Evolutionary conservation across 2,329 filamentous ascomycete species (phyloP), one percentile per base, ranked within the genome.

Genomic region (Xylariaceae sp.): DNA sequence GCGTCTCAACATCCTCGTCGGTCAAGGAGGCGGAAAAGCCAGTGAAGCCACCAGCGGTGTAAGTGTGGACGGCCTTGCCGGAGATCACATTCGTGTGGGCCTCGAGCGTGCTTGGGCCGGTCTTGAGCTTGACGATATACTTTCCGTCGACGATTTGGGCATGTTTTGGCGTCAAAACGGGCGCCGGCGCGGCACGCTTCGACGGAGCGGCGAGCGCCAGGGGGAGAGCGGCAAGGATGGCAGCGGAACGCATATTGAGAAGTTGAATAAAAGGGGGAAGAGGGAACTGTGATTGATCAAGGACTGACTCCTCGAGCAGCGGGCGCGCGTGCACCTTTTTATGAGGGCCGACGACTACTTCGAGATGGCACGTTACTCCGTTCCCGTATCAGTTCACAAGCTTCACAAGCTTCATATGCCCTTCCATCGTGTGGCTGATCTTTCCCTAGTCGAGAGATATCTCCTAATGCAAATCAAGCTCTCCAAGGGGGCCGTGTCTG

Each of bases 111-210:
- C 60, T 56, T 29, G 70, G 60, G 12, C 63, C 67, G 19, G 65
- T 60, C 64, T 74, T 74, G 49, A 78, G 65, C 39, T 73, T 77
- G 57, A 78, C 62, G 53, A 78, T 77, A 63, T 76, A 77, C 56
- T 71, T 73, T 58, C 68, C 69, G 37, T 70, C 62, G 47, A 73
- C 59, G 29, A 72, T 54, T 8, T 58, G 40, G 41, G 37, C 55
- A 50, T 60, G 63, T 11, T 11, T 32, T 63, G 62, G 32, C 11
- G 43, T 63, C 50, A 69, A 49, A 29, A 70, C 57, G 5, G 64
- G 66, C 30, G 67, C 67, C 7, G 66, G 67, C 35, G 50, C 47
- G 30, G 55, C 59, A 47, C 67, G 64, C 61, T 64, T 67, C 12
- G 65, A 63, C 47, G 67, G 67, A 27, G 62, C 65, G 45, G 67